Conservation (phyloP, 2,329 filamentous ascomycete genomes). For the Eutypella sp. region DNA sequence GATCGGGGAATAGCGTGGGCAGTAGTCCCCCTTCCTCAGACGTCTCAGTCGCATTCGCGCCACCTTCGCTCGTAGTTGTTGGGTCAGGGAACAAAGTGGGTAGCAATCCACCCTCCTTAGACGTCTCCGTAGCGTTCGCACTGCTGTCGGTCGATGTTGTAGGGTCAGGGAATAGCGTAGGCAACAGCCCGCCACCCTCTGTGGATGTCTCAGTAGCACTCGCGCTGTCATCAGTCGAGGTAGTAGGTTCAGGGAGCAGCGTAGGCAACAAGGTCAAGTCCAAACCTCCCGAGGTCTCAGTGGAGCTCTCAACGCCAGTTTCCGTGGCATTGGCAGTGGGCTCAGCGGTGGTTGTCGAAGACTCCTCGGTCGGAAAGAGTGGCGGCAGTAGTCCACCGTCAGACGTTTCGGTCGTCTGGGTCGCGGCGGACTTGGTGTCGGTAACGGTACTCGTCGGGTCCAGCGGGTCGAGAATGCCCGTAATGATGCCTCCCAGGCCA, state of each 20-base stretch:
- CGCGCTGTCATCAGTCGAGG: conserved; percentile 1
- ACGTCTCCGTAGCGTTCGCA: neutral
- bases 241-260: conserved; percentile 1
- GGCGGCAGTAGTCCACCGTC: neutral
- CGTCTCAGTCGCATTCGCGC: neutral
- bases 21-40: neutral
- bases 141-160: neutral
- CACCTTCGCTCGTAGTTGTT: neutral
- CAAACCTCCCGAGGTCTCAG: neutral
- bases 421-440: neutral
- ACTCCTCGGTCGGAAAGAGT: neutral
- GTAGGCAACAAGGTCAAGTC: too few relatives aligned
- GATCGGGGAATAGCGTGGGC: neutral
- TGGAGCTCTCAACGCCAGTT: neutral
- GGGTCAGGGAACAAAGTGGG: neutral
- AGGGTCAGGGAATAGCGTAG: neutral
- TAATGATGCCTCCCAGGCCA: conserved; percentile 16
- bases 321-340: neutral
- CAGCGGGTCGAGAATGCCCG: conserved; percentile 1
- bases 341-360: neutral
- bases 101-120: neutral
- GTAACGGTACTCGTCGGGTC: neutral
- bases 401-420: neutral
- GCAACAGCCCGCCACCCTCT: neutral
- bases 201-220: conserved; percentile 6